These are phyloP conservation scores for Leishmania lainsoni DNA, from an alignment of 208 protist genomes.

Conservation along the genomic window DNA sequence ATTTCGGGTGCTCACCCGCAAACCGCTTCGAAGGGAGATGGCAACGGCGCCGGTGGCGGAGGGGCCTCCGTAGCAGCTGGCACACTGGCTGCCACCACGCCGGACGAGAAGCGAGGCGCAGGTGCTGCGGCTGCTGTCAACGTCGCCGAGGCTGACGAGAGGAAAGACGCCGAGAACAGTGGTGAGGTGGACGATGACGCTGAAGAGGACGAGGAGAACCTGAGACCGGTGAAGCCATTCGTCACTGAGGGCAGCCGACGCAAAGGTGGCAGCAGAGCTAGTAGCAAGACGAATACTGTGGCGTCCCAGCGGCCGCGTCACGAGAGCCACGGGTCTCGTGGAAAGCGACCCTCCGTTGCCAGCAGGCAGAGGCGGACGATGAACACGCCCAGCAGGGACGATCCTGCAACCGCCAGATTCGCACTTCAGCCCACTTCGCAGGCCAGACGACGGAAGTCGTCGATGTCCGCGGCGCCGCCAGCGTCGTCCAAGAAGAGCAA, in stretches of 20 bases:
- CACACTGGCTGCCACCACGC: not conserved
- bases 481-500: constrained; percentile 4
- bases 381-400: not conserved
- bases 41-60: constrained; percentile 1
- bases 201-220: constrained; percentile 22
- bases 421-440: not conserved
- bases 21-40: constrained; percentile 23
- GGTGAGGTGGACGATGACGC: not conserved
- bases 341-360: not conserved
- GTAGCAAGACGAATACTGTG: constrained; percentile 9
- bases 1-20: constrained; percentile 23
- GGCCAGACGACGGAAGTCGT: not conserved
- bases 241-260: constrained; percentile 3
- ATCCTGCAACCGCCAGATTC: not conserved
- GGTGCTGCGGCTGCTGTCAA: not conserved
- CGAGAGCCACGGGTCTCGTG: not conserved
- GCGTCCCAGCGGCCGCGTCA: constrained; percentile 6
- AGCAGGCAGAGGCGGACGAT: constrained; percentile 13
- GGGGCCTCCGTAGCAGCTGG: not conserved
- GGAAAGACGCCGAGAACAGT: not conserved
- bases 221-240: not conserved
- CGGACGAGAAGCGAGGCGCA: constrained; percentile 2
- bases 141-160: not conserved
- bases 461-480: not conserved
- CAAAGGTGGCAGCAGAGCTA: constrained; percentile 13